Conservation (phyloP, 305 asterid genomes). For the Rubia tinctorum region DNA sequence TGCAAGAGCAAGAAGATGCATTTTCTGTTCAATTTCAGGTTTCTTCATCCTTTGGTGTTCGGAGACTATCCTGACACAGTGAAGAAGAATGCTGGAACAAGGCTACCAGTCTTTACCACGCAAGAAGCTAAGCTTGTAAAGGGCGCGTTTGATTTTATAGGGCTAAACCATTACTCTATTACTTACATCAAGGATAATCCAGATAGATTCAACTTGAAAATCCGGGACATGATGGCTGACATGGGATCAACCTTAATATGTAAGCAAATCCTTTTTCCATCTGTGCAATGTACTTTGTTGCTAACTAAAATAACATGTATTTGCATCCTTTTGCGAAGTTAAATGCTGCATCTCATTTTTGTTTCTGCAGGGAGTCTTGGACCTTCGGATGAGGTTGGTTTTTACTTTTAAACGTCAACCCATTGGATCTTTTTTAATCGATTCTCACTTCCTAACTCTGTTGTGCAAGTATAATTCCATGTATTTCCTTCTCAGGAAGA, state of each 20-base stretch:
- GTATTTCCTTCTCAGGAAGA: constrained; percentile 28
- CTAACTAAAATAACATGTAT: no score
- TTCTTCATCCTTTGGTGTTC: constrained; percentile 10
- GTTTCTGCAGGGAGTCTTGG: constrained; percentile 17
- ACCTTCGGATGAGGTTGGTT: constrained; percentile 30
- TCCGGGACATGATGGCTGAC: constrained; percentile 31
- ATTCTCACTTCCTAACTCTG: background rate
- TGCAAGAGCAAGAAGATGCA: background rate
- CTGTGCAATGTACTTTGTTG: no score
- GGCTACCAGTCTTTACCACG: constrained; percentile 12
- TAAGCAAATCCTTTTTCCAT: constrained; percentile 19
- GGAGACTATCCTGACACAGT: constrained; percentile 28
- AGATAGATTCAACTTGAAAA: constrained; percentile 5
- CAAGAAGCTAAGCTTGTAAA: constrained; percentile 14
- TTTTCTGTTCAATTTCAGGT: background rate
- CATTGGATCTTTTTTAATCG: background rate
- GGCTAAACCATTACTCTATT: constrained; percentile 16
- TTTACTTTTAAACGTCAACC: background rate
- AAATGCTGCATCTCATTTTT: background rate
- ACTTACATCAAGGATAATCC: constrained; percentile 28
- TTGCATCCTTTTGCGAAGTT: background rate
- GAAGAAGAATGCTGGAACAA: constrained; percentile 17
- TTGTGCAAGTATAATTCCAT: background rate
- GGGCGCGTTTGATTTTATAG: constrained; percentile 27
- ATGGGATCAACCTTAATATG: constrained; percentile 19